Evolutionary conservation across 2,329 filamentous ascomycete species (phyloP).

Genomic region (Colletotrichum sp.): DNA sequence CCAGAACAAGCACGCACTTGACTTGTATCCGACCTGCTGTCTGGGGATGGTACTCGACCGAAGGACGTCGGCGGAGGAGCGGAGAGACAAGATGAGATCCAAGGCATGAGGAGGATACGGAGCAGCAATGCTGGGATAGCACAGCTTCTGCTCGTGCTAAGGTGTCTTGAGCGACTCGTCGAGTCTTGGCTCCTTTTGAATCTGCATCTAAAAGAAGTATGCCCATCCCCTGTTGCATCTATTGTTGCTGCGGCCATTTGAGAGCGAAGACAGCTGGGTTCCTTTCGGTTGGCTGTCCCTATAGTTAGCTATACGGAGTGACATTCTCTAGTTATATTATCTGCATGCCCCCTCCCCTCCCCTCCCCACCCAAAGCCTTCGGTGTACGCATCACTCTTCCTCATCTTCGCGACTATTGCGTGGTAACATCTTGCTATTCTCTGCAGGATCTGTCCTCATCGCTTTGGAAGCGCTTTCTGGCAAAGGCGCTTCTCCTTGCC

Average conservation of each 20-base stretch:
- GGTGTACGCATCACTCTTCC: not conserved
- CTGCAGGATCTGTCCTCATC: not conserved
- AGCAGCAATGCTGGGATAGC: not conserved
- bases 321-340: slow-evolving; percentile 5
- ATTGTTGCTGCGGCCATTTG: not conserved
- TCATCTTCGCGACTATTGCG: not conserved
- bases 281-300: not conserved
- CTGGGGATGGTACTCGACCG: not conserved
- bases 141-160: not conserved
- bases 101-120: not conserved
- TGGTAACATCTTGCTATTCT: not conserved
- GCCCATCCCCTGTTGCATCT: not conserved
- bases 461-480: not conserved
- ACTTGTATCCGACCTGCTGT: not conserved
- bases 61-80: not conserved
- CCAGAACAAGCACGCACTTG: not conserved
- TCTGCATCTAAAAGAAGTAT: not conserved
- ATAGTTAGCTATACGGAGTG: not conserved
- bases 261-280: not conserved
- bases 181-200: slow-evolving; percentile 7
- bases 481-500: not conserved
- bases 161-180: not conserved
- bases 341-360: not conserved
- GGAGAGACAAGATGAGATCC: not conserved
- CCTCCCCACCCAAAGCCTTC: not conserved